A percentile compares a stretch with the other conserved stretches of the same genome.
Evolutionary conservation across 805 yeast species (phyloP).

Genomic region (Lipomyces yamanashiensis): DNA sequence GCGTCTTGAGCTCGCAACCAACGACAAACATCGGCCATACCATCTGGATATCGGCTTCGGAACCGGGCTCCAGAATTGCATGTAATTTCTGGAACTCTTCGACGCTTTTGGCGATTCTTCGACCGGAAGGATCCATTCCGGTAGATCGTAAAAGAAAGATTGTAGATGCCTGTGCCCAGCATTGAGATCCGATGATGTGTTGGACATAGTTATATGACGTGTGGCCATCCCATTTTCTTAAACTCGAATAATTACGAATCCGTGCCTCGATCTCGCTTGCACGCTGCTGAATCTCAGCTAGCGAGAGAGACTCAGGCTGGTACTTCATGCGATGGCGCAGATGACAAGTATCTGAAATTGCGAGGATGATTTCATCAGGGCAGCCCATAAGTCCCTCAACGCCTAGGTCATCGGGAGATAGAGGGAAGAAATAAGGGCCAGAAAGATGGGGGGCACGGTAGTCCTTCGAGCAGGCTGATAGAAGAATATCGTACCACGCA

Average conservation of each 20-base stretch:
- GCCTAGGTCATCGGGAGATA: slow-evolving; percentile 25
- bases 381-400: slow-evolving; percentile 35
- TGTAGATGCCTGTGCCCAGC: slow-evolving; percentile 36
- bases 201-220: slow-evolving; percentile 30
- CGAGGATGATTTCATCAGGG: slow-evolving; percentile 33
- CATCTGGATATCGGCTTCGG: slow-evolving; percentile 32
- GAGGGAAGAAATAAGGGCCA: slow-evolving; percentile 32
- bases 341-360: slow-evolving; percentile 30
- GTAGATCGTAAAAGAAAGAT: slow-evolving; percentile 31
- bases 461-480: slow-evolving; percentile 31
- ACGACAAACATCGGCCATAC: slow-evolving; percentile 35
- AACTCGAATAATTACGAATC: slow-evolving; percentile 24
- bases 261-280: slow-evolving; percentile 27
- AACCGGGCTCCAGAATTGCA: slow-evolving; percentile 18
- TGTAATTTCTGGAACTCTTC: slow-evolving; percentile 27
- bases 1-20: slow-evolving; percentile 29
- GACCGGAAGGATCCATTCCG: slow-evolving; percentile 34
- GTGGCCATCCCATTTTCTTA: slow-evolving; percentile 33
- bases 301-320: slow-evolving; percentile 23
- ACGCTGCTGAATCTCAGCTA: slow-evolving; percentile 29
- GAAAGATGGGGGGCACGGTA: slow-evolving; percentile 30
- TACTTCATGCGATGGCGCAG: slow-evolving; percentile 27
- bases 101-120: slow-evolving; percentile 23
- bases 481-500: slow-evolving; percentile 35
- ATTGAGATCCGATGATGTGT: slow-evolving; percentile 30